A percentile compares a stretch with the other conserved stretches of the same genome.
Evolutionary conservation across 352 stramenopile genomes (phyloP).

Genomic region (Halophytophthora batemanensis): DNA sequence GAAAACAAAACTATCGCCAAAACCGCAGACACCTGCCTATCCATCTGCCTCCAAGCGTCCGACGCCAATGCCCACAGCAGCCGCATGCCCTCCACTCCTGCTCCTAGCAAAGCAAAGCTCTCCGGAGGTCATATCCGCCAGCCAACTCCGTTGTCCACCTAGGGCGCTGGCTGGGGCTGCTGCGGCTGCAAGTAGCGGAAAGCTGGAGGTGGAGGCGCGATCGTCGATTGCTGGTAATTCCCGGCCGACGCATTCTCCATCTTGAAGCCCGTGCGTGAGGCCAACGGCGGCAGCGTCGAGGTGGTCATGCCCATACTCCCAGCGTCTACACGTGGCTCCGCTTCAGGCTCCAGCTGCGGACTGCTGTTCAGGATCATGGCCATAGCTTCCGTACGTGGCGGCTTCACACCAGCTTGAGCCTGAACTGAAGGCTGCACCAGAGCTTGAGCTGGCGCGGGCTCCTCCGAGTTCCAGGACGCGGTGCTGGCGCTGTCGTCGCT

Average conservation of each 20-base stretch:
- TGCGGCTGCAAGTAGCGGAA: conserved; percentile 23
- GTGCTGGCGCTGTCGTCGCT: conserved; percentile 31
- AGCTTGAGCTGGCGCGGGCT: conserved; percentile 8
- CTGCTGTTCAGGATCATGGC: conserved; percentile 76
- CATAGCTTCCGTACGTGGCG: conserved; percentile 50
- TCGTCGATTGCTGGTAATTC: conserved; percentile 7
- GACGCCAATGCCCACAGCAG: too few relatives aligned
- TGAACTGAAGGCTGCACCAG: conserved; percentile 13
- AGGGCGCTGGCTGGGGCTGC: conserved; percentile 15
- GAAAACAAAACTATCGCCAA: too few relatives aligned
- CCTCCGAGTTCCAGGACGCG: conserved; percentile 35
- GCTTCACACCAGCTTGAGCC: conserved; percentile 1
- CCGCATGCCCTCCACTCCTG: too few relatives aligned
- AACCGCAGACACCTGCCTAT: too few relatives aligned
- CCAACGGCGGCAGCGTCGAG: conserved; percentile 11
- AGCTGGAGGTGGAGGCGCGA: conserved; percentile 6
- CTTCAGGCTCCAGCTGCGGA: conserved; percentile 30
- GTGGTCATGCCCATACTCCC: neutral
- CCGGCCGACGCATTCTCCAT: conserved; percentile 5
- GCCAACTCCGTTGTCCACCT: neutral
- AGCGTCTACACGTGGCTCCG: conserved; percentile 9
- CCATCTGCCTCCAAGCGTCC: too few relatives aligned
- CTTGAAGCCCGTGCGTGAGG: conserved; percentile 9
- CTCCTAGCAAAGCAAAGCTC: too few relatives aligned
- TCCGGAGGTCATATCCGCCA: conserved; percentile 8